Percentiles rank a stretch among this genome's conserved stretches.
Conservation (phyloP, 177 flowering plant species). For the Vitis hybrid region DNA sequence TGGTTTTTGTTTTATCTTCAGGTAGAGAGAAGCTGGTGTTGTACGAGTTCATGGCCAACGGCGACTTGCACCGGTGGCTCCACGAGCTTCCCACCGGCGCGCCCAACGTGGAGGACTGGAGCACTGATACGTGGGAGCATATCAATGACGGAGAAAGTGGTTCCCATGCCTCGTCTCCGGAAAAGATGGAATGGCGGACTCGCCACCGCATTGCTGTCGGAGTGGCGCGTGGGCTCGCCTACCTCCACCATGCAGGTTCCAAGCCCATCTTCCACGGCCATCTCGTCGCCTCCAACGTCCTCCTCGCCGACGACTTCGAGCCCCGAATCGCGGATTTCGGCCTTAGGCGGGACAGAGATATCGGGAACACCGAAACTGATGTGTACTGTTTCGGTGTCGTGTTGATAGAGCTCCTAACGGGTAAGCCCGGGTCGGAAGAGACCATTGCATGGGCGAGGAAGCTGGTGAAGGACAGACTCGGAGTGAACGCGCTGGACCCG, state of each 20-base stretch:
- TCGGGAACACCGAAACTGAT: constrained; percentile 41
- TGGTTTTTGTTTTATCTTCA: constrained; percentile 19
- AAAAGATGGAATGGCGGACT: constrained; percentile 57
- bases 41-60: constrained; percentile 86
- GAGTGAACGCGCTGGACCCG: constrained; percentile 52
- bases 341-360: constrained; percentile 14
- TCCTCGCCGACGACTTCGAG: constrained; percentile 67
- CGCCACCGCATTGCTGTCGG: constrained; percentile 94
- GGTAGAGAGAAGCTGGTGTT: constrained; percentile 83
- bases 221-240: constrained; percentile 87
- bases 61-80: constrained; percentile 78
- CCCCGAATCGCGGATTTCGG: constrained; percentile 78
- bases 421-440: constrained; percentile 54
- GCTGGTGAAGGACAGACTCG: constrained; percentile 58
- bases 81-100: constrained; percentile 81
- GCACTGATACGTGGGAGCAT: constrained; percentile 80
- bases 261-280: constrained; percentile 75
- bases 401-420: constrained; percentile 76
- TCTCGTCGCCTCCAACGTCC: constrained; percentile 63
- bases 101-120: constrained; percentile 89
- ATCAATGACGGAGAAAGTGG: constrained; percentile 13
- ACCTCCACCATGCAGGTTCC: constrained; percentile 86
- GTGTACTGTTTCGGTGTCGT: constrained; percentile 82
- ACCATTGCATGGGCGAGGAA: constrained; percentile 52
- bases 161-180: constrained; percentile 27